Conservation (phyloP, 441 rosid genomes). For the Euphorbia corollata region DNA sequence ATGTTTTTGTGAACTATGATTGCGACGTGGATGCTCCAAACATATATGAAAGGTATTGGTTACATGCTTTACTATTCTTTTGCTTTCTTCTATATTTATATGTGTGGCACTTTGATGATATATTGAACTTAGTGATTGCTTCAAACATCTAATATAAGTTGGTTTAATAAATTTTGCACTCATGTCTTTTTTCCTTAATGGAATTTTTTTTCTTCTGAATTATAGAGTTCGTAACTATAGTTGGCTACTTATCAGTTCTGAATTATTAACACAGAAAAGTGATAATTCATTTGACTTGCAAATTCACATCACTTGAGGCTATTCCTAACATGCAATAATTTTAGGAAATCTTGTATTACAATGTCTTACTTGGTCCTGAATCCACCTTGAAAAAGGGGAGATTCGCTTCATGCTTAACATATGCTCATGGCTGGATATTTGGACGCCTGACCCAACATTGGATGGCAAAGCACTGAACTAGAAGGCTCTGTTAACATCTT, state of each 20-base stretch:
- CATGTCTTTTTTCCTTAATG: no score
- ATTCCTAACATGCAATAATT: neutral
- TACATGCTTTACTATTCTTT: neutral
- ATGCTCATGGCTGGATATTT: no score
- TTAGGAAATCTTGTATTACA: neutral
- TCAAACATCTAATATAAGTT: neutral
- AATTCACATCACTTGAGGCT: neutral
- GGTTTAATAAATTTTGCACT: no score
- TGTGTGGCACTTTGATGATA: neutral
- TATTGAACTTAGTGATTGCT: neutral
- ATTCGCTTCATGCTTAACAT: neutral
- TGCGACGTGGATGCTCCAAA: slow-evolving; percentile 95
- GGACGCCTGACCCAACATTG: neutral
- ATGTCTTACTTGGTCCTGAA: neutral
- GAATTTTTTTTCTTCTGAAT: neutral
- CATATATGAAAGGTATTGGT: slow-evolving; percentile 79
- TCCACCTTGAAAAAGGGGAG: neutral
- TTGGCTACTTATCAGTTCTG: neutral
- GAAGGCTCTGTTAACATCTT: neutral
- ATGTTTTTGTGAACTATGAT: slow-evolving; percentile 91
- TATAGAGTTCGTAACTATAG: neutral
- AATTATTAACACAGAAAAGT: neutral
- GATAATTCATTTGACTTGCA: neutral
- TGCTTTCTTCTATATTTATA: slow-evolving; percentile 5
- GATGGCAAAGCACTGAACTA: neutral